Percentiles rank a stretch among this genome's conserved stretches.
Conservation (phyloP, 106 monocot genomes). For the Hemerocallis citrina region DNA sequence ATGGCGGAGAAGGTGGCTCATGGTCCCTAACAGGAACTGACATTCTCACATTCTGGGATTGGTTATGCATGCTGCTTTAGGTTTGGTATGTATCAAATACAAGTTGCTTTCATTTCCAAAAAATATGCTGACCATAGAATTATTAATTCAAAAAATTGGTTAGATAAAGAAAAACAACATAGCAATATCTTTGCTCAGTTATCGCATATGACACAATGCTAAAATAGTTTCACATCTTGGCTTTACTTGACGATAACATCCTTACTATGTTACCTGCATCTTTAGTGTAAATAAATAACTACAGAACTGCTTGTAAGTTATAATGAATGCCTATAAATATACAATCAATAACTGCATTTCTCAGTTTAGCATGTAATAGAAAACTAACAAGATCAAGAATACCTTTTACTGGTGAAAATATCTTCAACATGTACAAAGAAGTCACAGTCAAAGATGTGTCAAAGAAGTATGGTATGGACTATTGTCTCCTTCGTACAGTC, state of each 20-base stretch:
- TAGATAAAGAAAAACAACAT: no score
- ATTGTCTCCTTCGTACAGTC: slow-evolving; percentile 50
- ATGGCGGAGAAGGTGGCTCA: slow-evolving; percentile 79
- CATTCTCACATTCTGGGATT: slow-evolving; percentile 87
- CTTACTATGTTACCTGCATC: no score
- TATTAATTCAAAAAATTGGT: not conserved
- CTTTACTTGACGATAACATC: not conserved
- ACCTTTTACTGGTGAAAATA: not conserved
- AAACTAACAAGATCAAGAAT: not conserved
- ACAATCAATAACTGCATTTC: no score
- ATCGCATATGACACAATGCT: not conserved
- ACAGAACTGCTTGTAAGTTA: no score
- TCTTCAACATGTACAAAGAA: slow-evolving; percentile 30
- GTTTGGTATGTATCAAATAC: slow-evolving; percentile 45
- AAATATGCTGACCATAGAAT: not conserved
- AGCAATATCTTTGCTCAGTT: no score
- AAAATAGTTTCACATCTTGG: not conserved
- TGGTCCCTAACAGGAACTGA: slow-evolving; percentile 41
- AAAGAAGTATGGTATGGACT: slow-evolving; percentile 60
- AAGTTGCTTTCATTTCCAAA: not conserved
- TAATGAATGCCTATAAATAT: no score
- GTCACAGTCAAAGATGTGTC: slow-evolving; percentile 85
- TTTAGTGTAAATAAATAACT: no score
- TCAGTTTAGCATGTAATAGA: no score
- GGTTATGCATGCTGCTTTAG: slow-evolving; percentile 52